Base-by-base conservation (phyloP, 352 stramenopile species). In the Hyaloperonospora arabidopsidis region DNA sequence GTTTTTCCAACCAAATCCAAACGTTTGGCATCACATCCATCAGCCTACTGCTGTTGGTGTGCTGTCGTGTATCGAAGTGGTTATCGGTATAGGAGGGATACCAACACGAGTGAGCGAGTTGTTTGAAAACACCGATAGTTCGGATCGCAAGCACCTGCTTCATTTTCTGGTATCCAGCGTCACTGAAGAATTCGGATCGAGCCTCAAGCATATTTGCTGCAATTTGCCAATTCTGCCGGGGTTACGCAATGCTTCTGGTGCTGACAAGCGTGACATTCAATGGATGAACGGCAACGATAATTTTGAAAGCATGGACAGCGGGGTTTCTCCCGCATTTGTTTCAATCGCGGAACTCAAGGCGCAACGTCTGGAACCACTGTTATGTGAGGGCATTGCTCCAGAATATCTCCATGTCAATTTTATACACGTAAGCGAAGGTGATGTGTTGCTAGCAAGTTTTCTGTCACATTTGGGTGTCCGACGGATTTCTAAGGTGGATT, bases 11-110 rank as follows among this genome's bases (percentile, higher is more conserved):
- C 75, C 76, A 1, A 63, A 79, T 41, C 58, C 57, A 19, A 71
- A 79, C 15, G 70, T 89, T n/a, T 89, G 79, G 79, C 69, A 75
- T 18, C 84, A 83, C 56, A 77, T 89, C 39, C 74, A 89, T 40
- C 76, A 89, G 44, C 76, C 79, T 51, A 87, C 79, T 40, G 59
- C 76, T 44, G 63, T 54, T 17, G 76, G 76, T 22, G 63, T 86
- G 17, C 39, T 87, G n/a, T 72, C 74, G 10, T 70, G 68, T 40
- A 62, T 79, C 67, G 58, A 57, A 46, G 50, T 52, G 12, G 45
- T 69, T 12, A 28, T 63, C 36, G 46, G 21, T n/a, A n/a, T 12
- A 49, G 39, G 22, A 28, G n/a, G 15, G 15, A 0, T 52, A 32
- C n/a, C 49, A 23, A 45, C 19, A 49, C 44, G n/a, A 3, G 53